A percentile compares a stretch with the other conserved stretches of the same genome.
These are phyloP conservation scores for Vanderwaltozyma verrucispora DNA, from an alignment of 805 yeast genomes.

Conservation along the genomic window DNA sequence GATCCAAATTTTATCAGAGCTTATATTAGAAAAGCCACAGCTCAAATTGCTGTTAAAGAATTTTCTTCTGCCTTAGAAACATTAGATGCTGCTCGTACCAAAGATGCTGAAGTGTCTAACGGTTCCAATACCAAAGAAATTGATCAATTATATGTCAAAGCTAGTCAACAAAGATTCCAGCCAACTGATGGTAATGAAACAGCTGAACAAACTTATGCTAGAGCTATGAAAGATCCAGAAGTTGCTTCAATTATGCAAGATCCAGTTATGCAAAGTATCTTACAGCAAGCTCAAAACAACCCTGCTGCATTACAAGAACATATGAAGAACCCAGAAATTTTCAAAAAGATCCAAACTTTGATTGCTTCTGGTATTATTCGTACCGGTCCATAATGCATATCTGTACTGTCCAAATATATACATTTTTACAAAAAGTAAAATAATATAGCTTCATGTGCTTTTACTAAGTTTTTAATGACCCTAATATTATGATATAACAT, in stretches of 20 bases:
- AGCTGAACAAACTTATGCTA: constrained; percentile 85
- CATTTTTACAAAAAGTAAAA: too few relatives aligned
- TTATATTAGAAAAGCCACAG: constrained; percentile 92
- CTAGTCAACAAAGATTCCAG: constrained; percentile 68
- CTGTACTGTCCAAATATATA: too few relatives aligned
- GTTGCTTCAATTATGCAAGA: constrained; percentile 80
- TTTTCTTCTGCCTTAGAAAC: constrained; percentile 75
- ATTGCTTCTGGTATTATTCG: constrained; percentile 96
- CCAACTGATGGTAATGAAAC: constrained; percentile 75
- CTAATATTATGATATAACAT: too few relatives aligned
- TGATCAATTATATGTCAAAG: constrained; percentile 71
- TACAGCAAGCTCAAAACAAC: constrained; percentile 86
- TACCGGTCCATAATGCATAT: constrained; percentile 47
- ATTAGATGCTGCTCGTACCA: constrained; percentile 62
- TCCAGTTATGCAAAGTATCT: constrained; percentile 92
- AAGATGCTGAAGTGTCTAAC: constrained; percentile 54
- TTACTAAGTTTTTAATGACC: too few relatives aligned
- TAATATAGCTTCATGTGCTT: too few relatives aligned
- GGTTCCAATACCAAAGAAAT: constrained; percentile 63
- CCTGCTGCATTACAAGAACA: constrained; percentile 97
- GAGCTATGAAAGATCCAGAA: constrained; percentile 91
- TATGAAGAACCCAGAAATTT: constrained; percentile 91
- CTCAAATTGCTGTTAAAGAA: constrained; percentile 84
- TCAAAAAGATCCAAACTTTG: constrained; percentile 75
- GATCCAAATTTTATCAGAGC: constrained; percentile 92